Conservation (phyloP, 352 stramenopile genomes). For the Pythium plurisporium region DNA sequence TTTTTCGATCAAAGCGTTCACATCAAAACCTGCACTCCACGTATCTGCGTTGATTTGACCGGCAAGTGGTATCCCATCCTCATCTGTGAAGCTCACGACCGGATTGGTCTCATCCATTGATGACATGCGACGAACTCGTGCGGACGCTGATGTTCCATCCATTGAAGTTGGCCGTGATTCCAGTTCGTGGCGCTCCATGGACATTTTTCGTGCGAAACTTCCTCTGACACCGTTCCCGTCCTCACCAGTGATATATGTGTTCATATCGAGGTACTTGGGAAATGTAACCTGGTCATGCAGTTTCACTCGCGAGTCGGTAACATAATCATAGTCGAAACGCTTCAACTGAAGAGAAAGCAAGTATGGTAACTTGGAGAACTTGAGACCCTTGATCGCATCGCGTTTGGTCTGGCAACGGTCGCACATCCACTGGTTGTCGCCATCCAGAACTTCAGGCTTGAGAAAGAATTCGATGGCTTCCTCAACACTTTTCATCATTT, state of each 20-base stretch:
- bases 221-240: conserved; percentile 34
- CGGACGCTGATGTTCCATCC: conserved; percentile 13
- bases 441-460: conserved; percentile 80
- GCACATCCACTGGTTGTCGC: conserved; percentile 90
- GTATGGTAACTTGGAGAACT: conserved; percentile 86
- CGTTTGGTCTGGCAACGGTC: conserved; percentile 78
- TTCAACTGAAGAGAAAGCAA: conserved; percentile 90
- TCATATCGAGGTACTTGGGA: conserved; percentile 89
- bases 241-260: conserved; percentile 76
- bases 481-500: conserved; percentile 82
- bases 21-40: conserved; percentile 69
- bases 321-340: conserved; percentile 91
- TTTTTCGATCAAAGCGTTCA: conserved; percentile 52
- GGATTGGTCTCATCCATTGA: conserved; percentile 73
- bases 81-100: conserved; percentile 19
- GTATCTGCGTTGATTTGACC: conserved; percentile 32
- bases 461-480: conserved; percentile 88
- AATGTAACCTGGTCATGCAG: conserved; percentile 86
- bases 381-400: conserved; percentile 88
- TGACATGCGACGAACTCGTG: conserved; percentile 42
- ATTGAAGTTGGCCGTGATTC: conserved; percentile 24
- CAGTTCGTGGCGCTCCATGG: conserved; percentile 74
- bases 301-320: conserved; percentile 86
- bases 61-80: background rate
- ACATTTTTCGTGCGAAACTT: conserved; percentile 82